phyloP scores from a whole-genome alignment of 768 basidiomycete species.

The Exidia glandulosa region DNA sequence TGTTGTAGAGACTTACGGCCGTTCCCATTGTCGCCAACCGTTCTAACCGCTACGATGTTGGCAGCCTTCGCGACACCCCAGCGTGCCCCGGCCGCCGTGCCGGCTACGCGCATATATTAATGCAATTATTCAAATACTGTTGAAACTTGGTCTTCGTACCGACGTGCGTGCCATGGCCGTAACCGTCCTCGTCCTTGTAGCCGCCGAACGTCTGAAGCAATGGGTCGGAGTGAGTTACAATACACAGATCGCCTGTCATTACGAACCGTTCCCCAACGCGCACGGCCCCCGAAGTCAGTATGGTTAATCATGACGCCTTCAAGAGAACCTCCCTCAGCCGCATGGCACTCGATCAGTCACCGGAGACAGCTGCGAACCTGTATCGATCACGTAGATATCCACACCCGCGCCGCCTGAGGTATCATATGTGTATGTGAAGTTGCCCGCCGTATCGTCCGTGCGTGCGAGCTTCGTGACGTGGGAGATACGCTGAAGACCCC shows the following conservation, averaged over 20 bases:
- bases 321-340: neutral
- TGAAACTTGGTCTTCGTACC: neutral
- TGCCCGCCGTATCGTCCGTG: conserved; percentile 7
- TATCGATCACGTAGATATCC: conserved; percentile 5
- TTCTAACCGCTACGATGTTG: conserved; percentile 62
- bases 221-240: neutral
- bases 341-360: neutral
- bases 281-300: conserved; percentile 31
- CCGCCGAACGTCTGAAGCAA: neutral
- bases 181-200: conserved; percentile 11
- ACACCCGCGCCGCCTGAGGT: neutral
- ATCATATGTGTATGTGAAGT: conserved; percentile 16
- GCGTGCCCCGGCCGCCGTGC: conserved; percentile 85
- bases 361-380: neutral
- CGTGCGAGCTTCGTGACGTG: neutral
- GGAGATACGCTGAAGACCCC: conserved; percentile 1
- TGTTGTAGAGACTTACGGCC: conserved; percentile 13
- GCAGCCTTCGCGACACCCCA: conserved; percentile 97
- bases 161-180: conserved; percentile 32
- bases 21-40: conserved; percentile 15
- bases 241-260: conserved; percentile 12
- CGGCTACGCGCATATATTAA: conserved; percentile 48
- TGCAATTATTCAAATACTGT: neutral
- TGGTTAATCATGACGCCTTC: conserved; percentile 3
- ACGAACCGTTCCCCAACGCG: conserved; percentile 29